These are phyloP conservation scores for Rhodotorula babjevae DNA, from an alignment of 768 basidiomycete species.

Conservation along the genomic window DNA sequence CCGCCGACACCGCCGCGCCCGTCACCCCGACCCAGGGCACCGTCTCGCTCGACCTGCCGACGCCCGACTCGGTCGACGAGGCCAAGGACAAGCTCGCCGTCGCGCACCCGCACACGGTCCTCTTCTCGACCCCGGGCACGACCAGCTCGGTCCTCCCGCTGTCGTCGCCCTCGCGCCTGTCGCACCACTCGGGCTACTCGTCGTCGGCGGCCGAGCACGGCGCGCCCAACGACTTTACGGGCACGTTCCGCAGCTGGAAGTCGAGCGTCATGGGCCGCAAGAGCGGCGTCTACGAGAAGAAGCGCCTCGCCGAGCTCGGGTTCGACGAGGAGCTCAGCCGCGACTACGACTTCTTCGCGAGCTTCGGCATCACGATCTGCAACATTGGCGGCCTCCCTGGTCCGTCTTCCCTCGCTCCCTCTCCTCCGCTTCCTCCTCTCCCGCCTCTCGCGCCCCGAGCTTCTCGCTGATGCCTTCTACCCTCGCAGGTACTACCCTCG, in stretches of 20 bases:
- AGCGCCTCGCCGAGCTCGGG: slow-evolving; percentile 29
- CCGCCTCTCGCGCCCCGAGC: background rate
- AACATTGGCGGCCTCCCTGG: slow-evolving; percentile 36
- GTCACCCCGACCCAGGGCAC: background rate
- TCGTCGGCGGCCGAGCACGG: background rate
- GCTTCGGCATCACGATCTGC: slow-evolving; percentile 31
- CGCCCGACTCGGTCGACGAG: slow-evolving; percentile 6
- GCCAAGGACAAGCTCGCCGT: background rate
- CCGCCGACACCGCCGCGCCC: background rate
- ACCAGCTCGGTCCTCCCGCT: slow-evolving; percentile 5
- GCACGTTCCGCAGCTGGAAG: slow-evolving; percentile 33
- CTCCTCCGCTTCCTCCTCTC: no score
- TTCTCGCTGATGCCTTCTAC: background rate
- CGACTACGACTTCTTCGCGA: slow-evolving; percentile 36
- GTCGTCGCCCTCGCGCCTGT: background rate
- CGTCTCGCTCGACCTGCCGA: background rate
- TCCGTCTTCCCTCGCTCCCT: no score
- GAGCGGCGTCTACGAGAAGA: slow-evolving; percentile 24
- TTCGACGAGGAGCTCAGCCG: slow-evolving; percentile 37
- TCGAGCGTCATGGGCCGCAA: slow-evolving; percentile 2
- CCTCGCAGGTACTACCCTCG: slow-evolving; percentile 34
- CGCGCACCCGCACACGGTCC: background rate
- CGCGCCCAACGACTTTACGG: background rate
- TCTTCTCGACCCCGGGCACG: slow-evolving; percentile 2
- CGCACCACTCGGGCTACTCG: background rate